phyloP scores from a whole-genome alignment of 2,329 filamentous ascomycete species.

The Teratosphaeriaceae sp. region DNA sequence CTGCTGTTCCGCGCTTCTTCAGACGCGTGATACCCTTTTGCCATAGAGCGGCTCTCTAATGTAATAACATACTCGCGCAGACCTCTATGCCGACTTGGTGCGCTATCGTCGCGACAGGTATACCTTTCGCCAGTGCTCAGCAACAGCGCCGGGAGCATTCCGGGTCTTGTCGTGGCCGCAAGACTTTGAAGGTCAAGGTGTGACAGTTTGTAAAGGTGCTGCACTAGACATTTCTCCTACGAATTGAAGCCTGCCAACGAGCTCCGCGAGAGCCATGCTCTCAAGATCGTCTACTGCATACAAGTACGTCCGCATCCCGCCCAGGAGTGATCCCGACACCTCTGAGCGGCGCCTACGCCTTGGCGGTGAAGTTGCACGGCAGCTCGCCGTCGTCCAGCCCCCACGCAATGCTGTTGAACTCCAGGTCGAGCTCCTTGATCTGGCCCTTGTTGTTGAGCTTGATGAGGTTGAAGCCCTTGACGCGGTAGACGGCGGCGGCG shows the following conservation, averaged over 20 bases:
- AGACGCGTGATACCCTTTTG: constrained; percentile 1
- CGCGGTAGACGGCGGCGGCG: constrained; percentile 5
- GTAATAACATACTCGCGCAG: too few relatives aligned
- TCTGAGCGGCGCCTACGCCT: constrained; percentile 2
- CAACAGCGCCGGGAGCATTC: too few relatives aligned
- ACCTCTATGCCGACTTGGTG: too few relatives aligned
- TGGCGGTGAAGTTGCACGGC: constrained; percentile 1
- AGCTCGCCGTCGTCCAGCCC: constrained; percentile 6
- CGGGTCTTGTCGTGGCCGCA: too few relatives aligned
- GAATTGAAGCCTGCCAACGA: neutral
- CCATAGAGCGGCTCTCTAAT: neutral
- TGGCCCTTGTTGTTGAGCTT: constrained; percentile 5
- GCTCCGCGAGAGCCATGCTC: neutral
- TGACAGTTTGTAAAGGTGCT: too few relatives aligned
- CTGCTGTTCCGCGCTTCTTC: neutral
- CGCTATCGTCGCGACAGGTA: too few relatives aligned
- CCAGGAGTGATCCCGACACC: neutral
- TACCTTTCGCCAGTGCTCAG: too few relatives aligned
- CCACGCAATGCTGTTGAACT: constrained; percentile 14
- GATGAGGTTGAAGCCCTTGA: constrained; percentile 10
- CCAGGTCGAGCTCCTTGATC: constrained; percentile 7
- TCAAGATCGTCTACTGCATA: neutral
- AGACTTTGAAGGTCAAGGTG: too few relatives aligned
- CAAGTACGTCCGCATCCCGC: neutral
- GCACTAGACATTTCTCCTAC: too few relatives aligned